Percentiles rank a stretch among this genome's conserved stretches.
phyloP scores from a whole-genome alignment of 192 early-diverging fungal genomes.

The Backusella psychrophila region DNA sequence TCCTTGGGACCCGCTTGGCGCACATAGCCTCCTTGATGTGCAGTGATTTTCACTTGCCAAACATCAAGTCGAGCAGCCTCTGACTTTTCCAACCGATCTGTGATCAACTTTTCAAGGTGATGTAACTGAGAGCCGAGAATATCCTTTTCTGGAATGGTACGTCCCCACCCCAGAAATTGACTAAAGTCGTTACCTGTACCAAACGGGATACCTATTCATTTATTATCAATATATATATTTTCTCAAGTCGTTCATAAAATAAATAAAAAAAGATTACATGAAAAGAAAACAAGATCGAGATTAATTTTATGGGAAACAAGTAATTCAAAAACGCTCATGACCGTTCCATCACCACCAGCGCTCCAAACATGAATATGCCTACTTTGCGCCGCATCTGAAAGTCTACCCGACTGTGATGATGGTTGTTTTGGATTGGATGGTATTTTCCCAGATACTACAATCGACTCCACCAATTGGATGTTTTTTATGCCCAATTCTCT shows the following conservation, averaged over 20 bases:
- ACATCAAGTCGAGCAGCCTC: constrained; percentile 67
- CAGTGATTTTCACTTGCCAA: constrained; percentile 61
- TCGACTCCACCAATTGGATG: constrained; percentile 35
- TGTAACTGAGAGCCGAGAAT: constrained; percentile 57
- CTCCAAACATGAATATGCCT: constrained; percentile 70
- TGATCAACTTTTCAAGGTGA: constrained; percentile 55
- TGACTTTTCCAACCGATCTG: constrained; percentile 54
- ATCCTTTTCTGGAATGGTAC: constrained; percentile 55
- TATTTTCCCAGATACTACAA: constrained; percentile 9
- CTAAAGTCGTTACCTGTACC: constrained; percentile 76
- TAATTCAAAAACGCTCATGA: constrained; percentile 65
- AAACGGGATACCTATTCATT: constrained; percentile 56
- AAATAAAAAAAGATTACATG: constrained; percentile 39
- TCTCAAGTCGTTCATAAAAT: no score
- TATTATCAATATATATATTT: neutral
- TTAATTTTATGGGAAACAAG: constrained; percentile 61
- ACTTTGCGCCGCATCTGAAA: constrained; percentile 35
- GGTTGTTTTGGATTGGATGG: constrained; percentile 2
- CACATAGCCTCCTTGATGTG: constrained; percentile 61
- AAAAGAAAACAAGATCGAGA: constrained; percentile 64
- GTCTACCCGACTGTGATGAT: constrained; percentile 28
- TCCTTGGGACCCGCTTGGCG: constrained; percentile 57
- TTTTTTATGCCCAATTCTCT: constrained; percentile 52
- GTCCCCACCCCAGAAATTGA: constrained; percentile 75
- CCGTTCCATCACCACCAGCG: constrained; percentile 76